phyloP scores from a whole-genome alignment of 1,284 basidiomycete genomes.

The Leccinum subrobustum region DNA sequence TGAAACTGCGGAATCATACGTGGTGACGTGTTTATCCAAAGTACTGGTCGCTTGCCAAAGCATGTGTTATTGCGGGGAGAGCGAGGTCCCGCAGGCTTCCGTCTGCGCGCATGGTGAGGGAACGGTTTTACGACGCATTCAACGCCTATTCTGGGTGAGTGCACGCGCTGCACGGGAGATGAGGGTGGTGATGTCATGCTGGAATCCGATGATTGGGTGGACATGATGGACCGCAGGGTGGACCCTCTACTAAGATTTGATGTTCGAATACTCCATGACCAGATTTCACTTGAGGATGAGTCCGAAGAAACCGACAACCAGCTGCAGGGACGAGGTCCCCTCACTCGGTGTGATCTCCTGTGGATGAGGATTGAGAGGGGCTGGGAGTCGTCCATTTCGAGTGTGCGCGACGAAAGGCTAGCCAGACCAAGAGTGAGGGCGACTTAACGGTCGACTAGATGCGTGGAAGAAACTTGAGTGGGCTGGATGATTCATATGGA shows the following conservation, averaged over 20 bases:
- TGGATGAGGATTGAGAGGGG: slow-evolving; percentile 6
- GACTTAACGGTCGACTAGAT: slow-evolving; percentile 1
- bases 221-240: slow-evolving; percentile 23
- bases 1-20: slow-evolving; percentile 10
- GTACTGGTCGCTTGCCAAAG: slow-evolving; percentile 11
- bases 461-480: slow-evolving; percentile 9
- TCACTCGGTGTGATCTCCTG: slow-evolving; percentile 20
- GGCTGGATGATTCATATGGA: slow-evolving; percentile 18
- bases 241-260: slow-evolving; percentile 15
- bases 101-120: slow-evolving; percentile 9
- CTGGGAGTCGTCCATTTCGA: slow-evolving; percentile 18
- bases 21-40: slow-evolving; percentile 17
- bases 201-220: slow-evolving; percentile 19
- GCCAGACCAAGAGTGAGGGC: background rate
- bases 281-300: slow-evolving; percentile 23
- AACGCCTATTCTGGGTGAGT: background rate
- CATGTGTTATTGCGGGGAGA: slow-evolving; percentile 13
- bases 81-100: slow-evolving; percentile 28
- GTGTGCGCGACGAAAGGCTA: background rate
- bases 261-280: slow-evolving; percentile 22
- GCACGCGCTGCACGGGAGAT: slow-evolving; percentile 4
- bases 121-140: slow-evolving; percentile 8
- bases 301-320: slow-evolving; percentile 24
- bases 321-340: slow-evolving; percentile 32
- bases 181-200: slow-evolving; percentile 21